These are phyloP conservation scores for Phytopythium helicoides DNA, from an alignment of 352 stramenopile genomes.

Conservation along the genomic window DNA sequence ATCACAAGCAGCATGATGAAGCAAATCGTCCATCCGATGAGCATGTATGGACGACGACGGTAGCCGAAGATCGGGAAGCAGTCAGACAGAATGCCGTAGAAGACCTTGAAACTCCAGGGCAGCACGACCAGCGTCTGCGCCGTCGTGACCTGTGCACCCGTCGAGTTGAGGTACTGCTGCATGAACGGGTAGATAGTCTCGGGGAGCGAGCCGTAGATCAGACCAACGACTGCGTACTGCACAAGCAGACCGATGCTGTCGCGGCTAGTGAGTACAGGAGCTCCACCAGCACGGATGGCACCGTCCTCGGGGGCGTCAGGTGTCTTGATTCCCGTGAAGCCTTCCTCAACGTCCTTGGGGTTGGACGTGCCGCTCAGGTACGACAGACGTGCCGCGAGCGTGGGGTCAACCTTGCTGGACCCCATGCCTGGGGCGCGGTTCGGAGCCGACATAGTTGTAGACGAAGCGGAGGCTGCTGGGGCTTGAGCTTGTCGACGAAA, in stretches of 20 bases:
- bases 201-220: conserved; percentile 44
- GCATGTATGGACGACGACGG: conserved; percentile 60
- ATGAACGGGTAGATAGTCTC: conserved; percentile 54
- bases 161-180: conserved; percentile 43
- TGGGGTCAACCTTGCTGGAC: not conserved
- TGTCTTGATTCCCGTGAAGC: conserved; percentile 29
- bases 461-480: not conserved
- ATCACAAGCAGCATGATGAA: conserved; percentile 36
- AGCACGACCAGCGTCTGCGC: conserved; percentile 32
- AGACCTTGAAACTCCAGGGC: conserved; percentile 65
- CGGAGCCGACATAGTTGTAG: not conserved
- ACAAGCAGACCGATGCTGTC: conserved; percentile 40
- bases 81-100: conserved; percentile 61
- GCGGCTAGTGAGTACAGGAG: conserved; percentile 24
- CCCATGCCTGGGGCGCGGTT: not conserved
- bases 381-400: conserved; percentile 1
- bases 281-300: conserved; percentile 37
- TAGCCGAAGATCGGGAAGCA: conserved; percentile 53
- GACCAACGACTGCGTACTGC: conserved; percentile 52
- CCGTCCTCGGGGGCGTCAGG: conserved; percentile 32
- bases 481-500: not conserved
- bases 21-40: conserved; percentile 51
- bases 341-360: conserved; percentile 25
- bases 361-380: conserved; percentile 24
- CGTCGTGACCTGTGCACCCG: conserved; percentile 21